Base-by-base conservation (phyloP, 2,329 filamentous ascomycete species). In the Sporothrix schenckii region DNA sequence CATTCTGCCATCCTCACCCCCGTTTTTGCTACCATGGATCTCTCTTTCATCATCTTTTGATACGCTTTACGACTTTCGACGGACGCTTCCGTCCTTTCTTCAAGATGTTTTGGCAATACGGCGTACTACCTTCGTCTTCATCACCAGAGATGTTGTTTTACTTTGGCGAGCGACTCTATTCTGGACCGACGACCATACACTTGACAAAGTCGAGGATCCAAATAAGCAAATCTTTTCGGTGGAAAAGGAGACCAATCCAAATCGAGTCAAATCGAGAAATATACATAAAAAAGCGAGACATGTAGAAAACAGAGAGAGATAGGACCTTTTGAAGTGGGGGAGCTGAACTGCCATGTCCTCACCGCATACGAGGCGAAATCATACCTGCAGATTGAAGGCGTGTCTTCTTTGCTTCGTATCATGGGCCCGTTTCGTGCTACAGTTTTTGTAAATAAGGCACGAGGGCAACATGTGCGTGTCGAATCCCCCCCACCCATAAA, bases 261-360 rank as follows among this genome's bases (percentile, higher is more conserved):
- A 1, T 16, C 41, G n/a, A 44, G 5, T 6, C 58, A 27, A 21
- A 1, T 16, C 41, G n/a, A 44, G 5, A 6, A 47, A 16, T n/a
- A 13, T 3, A 16, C 3, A 41, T 19, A 63, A 47, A 44, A 44
- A 60, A 44, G 14, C 11, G 9, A 4, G 11, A 44, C 41, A 44
- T 4, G 4, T 9, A 44, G 21, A 10, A 63, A 19, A 44, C 21
- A 2, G 56, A 44, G 44, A 61, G 56, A 24, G 34, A 44, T n/a
- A 44, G 14, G 56, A 39, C 34, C n/a, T 61, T 61, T 61, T 44
- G 56, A 44, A 61, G 56, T 44, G 56, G 56, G 56, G 34, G 56
- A 44, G 56, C 56, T 61, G 56, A 61, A 61, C 27, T 10, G 9
- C 56, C 4, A 24, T 7, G 11, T 39, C 13, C 34, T 34, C 56